Percentiles rank a stretch among this genome's conserved stretches.
These are phyloP conservation scores for Nothopassalora personata DNA, from an alignment of 2,329 filamentous ascomycete species.

Conservation along the genomic window DNA sequence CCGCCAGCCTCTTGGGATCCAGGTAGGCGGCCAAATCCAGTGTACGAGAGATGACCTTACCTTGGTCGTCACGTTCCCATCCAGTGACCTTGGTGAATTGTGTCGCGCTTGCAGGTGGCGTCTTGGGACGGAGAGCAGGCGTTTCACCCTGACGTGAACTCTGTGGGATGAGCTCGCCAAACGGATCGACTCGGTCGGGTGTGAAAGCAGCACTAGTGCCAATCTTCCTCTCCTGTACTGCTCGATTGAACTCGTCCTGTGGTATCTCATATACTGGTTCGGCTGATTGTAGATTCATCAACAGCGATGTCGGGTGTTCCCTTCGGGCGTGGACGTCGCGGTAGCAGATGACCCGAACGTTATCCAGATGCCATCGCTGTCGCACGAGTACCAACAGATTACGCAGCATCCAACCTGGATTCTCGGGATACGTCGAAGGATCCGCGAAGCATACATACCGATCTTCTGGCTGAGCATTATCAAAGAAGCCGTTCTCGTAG, in stretches of 20 bases:
- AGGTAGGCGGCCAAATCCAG: constrained; percentile 88
- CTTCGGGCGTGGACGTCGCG: constrained; percentile 72
- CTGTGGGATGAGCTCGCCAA: constrained; percentile 28
- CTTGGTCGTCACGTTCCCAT: constrained; percentile 79
- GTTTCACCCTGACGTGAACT: constrained; percentile 18
- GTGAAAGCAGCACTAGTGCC: constrained; percentile 24
- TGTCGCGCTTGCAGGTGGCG: constrained; percentile 36
- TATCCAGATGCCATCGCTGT: constrained; percentile 70
- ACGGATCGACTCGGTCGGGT: constrained; percentile 28
- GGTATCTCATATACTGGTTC: constrained; percentile 33
- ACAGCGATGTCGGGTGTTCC: constrained; percentile 74
- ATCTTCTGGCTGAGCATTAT: constrained; percentile 64
- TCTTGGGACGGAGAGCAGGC: constrained; percentile 24
- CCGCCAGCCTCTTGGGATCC: constrained; percentile 80
- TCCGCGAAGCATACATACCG: constrained; percentile 84
- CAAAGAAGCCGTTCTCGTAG: constrained; percentile 86
- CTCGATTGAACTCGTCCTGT: constrained; percentile 20
- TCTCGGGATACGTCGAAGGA: constrained; percentile 80
- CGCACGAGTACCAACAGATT: constrained; percentile 83
- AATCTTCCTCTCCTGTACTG: constrained; percentile 18
- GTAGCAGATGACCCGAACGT: constrained; percentile 83
- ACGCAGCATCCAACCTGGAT: constrained; percentile 87
- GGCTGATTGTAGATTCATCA: constrained; percentile 62
- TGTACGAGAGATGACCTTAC: constrained; percentile 70
- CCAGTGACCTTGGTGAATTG: constrained; percentile 75